Evolutionary conservation across 352 stramenopile genomes (phyloP).

Genomic region (Phytopythium boreale): DNA sequence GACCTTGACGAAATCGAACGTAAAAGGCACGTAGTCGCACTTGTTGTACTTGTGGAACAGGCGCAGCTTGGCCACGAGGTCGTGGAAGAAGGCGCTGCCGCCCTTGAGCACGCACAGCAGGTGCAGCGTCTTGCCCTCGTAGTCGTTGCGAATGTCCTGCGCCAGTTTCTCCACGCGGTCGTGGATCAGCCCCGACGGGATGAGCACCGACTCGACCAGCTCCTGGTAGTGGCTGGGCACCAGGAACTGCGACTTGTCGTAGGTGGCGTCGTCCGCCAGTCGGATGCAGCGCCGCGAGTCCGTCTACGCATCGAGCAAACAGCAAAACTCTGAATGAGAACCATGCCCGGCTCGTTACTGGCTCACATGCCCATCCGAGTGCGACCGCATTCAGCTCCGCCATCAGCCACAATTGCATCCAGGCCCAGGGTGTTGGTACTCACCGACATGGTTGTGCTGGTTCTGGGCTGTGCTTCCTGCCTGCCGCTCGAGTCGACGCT

Average conservation of each 20-base stretch:
- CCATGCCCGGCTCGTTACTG: background rate
- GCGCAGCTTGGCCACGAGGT: constrained; percentile 80
- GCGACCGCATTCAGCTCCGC: too few relatives aligned
- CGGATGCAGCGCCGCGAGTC: constrained; percentile 53
- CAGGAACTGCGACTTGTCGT: constrained; percentile 76
- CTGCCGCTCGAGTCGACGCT: too few relatives aligned
- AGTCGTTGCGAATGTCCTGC: constrained; percentile 88
- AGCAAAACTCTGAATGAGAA: constrained; percentile 1
- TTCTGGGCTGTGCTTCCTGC: too few relatives aligned
- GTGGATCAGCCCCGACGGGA: constrained; percentile 87
- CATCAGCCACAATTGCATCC: background rate
- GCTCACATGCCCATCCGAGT: background rate
- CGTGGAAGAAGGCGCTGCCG: constrained; percentile 88
- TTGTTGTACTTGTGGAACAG: constrained; percentile 88
- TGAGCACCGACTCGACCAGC: constrained; percentile 83
- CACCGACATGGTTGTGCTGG: constrained; percentile 3
- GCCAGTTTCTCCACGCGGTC: constrained; percentile 92
- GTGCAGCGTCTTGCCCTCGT: constrained; percentile 88
- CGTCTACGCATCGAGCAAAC: background rate
- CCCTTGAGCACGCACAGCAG: constrained; percentile 92
- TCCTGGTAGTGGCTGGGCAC: constrained; percentile 81
- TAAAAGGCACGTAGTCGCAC: constrained; percentile 89
- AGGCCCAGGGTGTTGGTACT: too few relatives aligned
- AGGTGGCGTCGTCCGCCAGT: constrained; percentile 54
- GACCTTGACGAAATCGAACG: constrained; percentile 93